phyloP scores from a whole-genome alignment of 495 filamentous ascomycete species.

The Annulohypoxylon stygium region DNA sequence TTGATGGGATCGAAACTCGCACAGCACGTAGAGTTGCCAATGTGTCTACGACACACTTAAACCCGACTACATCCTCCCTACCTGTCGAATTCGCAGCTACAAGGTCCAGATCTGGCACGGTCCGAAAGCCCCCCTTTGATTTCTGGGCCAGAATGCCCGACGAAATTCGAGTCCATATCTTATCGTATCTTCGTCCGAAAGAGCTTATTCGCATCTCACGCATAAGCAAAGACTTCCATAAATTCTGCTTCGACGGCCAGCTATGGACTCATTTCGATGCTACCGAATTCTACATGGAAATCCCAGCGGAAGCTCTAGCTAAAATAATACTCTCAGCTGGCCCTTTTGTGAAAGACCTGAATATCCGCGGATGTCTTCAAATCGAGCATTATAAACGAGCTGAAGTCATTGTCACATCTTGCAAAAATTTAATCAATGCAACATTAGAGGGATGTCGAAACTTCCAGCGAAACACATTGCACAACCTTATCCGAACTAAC shows the following conservation, averaged over 20 bases:
- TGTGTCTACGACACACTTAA: slow-evolving; percentile 39
- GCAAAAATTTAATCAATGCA: slow-evolving; percentile 87
- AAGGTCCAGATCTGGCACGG: slow-evolving; percentile 46
- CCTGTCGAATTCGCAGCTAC: slow-evolving; percentile 69
- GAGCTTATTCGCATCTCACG: slow-evolving; percentile 85
- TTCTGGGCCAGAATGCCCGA: slow-evolving; percentile 85
- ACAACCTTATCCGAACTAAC: slow-evolving; percentile 84
- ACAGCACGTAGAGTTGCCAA: slow-evolving; percentile 53
- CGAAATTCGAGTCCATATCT: slow-evolving; percentile 83
- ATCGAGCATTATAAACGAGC: slow-evolving; percentile 82
- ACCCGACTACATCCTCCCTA: slow-evolving; percentile 68
- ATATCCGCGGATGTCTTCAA: slow-evolving; percentile 72
- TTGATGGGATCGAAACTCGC: slow-evolving; percentile 53
- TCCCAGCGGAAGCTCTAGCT: slow-evolving; percentile 83
- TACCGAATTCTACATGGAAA: slow-evolving; percentile 86
- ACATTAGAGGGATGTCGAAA: slow-evolving; percentile 91
- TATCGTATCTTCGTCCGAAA: slow-evolving; percentile 80
- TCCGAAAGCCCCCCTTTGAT: slow-evolving; percentile 67
- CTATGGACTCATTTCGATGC: slow-evolving; percentile 89
- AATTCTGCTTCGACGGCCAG: slow-evolving; percentile 94
- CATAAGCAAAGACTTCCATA: slow-evolving; percentile 84
- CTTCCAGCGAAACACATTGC: slow-evolving; percentile 78
- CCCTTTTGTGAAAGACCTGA: slow-evolving; percentile 90
- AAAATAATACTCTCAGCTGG: slow-evolving; percentile 88
- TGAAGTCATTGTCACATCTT: slow-evolving; percentile 81